Percentiles rank a stretch among this genome's conserved stretches.
phyloP scores from a whole-genome alignment of 768 basidiomycete species.

The Punctularia strigosozonata region DNA sequence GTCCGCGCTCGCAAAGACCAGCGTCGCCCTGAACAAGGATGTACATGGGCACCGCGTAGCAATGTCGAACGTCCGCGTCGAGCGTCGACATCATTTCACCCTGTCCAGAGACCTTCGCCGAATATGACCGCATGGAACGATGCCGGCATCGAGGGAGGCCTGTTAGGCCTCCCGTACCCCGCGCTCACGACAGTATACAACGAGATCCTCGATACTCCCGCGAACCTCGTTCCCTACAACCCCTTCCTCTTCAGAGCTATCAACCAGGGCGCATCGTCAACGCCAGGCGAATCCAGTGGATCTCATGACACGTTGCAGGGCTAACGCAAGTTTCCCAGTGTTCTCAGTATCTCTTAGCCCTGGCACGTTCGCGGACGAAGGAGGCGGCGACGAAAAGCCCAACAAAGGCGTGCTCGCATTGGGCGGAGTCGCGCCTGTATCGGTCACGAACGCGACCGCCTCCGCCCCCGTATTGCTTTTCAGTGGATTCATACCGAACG shows the following conservation, averaged over 20 bases:
- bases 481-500: conserved; percentile 2
- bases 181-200: conserved; percentile 13
- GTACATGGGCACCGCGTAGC: no score
- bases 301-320: not conserved
- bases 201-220: conserved; percentile 7
- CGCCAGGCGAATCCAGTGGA: conserved; percentile 6
- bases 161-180: conserved; percentile 12
- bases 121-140: conserved; percentile 14
- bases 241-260: conserved; percentile 12
- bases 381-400: conserved; percentile 10
- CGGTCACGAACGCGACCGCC: conserved; percentile 5
- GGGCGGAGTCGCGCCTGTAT: conserved; percentile 15
- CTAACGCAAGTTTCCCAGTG: conserved; percentile 5
- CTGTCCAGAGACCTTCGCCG: no score
- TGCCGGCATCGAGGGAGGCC: conserved; percentile 7
- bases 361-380: conserved; percentile 10
- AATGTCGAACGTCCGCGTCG: no score
- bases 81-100: no score
- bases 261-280: conserved; percentile 5
- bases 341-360: conserved; percentile 14
- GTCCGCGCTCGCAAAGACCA: no score
- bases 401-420: conserved; percentile 15
- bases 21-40: no score
- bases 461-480: conserved; percentile 13
- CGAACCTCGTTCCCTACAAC: conserved; percentile 8